Evolutionary conservation across 495 filamentous ascomycete species (phyloP).

Genomic region (Chaetomium tenue): DNA sequence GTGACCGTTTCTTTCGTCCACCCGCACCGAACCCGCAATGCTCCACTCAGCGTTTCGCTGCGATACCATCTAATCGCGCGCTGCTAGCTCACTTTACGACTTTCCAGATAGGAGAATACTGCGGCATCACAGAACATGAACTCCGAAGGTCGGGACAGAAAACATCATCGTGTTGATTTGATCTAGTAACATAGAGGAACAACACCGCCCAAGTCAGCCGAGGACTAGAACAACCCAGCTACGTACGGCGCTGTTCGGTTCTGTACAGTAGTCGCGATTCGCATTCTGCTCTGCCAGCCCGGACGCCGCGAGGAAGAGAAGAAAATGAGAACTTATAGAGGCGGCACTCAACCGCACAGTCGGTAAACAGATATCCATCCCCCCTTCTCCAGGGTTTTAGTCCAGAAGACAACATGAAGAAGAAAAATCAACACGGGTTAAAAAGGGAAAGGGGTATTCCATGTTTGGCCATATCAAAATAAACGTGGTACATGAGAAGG

Average conservation of each 20-base stretch:
- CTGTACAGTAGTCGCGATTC: neutral
- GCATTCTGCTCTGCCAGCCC: constrained; percentile 13
- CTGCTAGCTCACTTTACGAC: neutral
- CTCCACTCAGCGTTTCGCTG: too few species aligned
- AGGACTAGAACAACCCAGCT: neutral
- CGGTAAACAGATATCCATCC: constrained; percentile 9
- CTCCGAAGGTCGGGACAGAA: neutral
- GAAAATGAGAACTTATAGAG: neutral
- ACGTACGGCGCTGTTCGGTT: neutral
- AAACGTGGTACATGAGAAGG: constrained; percentile 31
- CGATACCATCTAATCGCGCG: neutral
- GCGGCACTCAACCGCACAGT: neutral
- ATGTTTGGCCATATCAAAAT: constrained; percentile 25
- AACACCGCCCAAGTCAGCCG: constrained; percentile 9
- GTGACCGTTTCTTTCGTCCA: too few species aligned
- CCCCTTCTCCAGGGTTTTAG: constrained; percentile 16
- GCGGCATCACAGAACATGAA: neutral
- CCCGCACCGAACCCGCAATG: too few species aligned
- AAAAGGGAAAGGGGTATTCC: constrained; percentile 29
- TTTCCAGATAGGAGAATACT: too few species aligned
- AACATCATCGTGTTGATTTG: constrained; percentile 8
- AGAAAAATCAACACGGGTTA: constrained; percentile 5
- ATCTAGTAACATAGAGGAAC: constrained; percentile 10
- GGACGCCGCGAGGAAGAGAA: constrained; percentile 8
- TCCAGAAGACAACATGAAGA: constrained; percentile 24